A percentile compares a stretch with the other conserved stretches of the same genome.
These are phyloP conservation scores for Lipomyces sp. DNA, from an alignment of 805 yeast genomes.

Conservation along the genomic window DNA sequence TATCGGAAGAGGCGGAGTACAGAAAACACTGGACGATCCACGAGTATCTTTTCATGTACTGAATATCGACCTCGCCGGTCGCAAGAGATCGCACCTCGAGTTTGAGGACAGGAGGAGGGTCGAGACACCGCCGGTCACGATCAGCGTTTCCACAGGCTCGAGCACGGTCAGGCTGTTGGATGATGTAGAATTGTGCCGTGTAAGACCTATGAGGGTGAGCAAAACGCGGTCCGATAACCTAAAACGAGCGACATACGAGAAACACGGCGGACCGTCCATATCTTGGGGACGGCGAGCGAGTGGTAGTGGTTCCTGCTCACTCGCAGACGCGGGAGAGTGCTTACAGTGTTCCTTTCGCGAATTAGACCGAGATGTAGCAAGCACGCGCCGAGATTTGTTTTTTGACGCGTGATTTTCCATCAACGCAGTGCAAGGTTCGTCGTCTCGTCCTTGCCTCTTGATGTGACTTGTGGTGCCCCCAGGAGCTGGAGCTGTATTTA, in stretches of 20 bases:
- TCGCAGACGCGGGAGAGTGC: not conserved
- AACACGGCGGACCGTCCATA: slow-evolving; percentile 31
- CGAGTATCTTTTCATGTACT: slow-evolving; percentile 30
- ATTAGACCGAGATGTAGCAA: not conserved
- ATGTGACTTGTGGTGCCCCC: not conserved
- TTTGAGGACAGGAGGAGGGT: slow-evolving; percentile 37
- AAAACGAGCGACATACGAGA: slow-evolving; percentile 9
- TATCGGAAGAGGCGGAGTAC: slow-evolving; percentile 17
- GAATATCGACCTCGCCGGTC: slow-evolving; percentile 21
- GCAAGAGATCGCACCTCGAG: slow-evolving; percentile 27
- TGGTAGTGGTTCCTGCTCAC: slow-evolving; percentile 1
- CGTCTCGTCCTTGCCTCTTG: not conserved
- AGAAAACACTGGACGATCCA: slow-evolving; percentile 34
- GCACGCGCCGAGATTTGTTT: not conserved
- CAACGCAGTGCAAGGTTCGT: not conserved
- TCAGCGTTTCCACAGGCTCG: slow-evolving; percentile 38
- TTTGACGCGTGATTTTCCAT: not conserved
- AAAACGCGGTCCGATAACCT: not conserved
- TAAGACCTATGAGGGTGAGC: slow-evolving; percentile 9
- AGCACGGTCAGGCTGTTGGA: slow-evolving; percentile 38
- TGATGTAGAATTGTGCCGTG: slow-evolving; percentile 25
- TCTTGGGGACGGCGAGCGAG: slow-evolving; percentile 23
- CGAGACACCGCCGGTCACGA: slow-evolving; percentile 37
- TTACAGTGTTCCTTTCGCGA: not conserved
- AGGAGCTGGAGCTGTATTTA: not conserved